Percentiles rank a stretch among this genome's conserved stretches.
These are phyloP conservation scores for Asclepias syriaca DNA, from an alignment of 257 asterid species.

Conservation along the genomic window DNA sequence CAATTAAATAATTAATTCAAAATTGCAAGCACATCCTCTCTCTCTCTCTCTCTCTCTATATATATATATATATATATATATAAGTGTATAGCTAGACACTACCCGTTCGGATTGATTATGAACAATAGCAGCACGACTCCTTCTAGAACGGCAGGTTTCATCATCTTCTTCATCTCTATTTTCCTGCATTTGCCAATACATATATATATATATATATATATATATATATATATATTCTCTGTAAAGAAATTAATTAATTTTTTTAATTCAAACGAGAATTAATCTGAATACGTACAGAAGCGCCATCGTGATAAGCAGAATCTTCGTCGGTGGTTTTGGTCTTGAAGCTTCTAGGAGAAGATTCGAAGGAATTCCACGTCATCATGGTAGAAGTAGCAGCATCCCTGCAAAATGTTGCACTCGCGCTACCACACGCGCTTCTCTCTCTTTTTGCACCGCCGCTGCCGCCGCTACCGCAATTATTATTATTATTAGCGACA, in stretches of 20 bases:
- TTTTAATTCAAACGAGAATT: too few relatives aligned
- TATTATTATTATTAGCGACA: not conserved
- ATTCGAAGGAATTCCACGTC: slow-evolving; percentile 56
- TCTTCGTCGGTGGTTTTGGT: slow-evolving; percentile 39
- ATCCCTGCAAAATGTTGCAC: slow-evolving; percentile 41
- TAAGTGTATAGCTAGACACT: not conserved
- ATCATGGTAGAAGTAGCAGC: slow-evolving; percentile 20
- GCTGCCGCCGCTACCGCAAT: not conserved
- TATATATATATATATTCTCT: too few relatives aligned
- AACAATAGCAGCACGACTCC: slow-evolving; percentile 55
- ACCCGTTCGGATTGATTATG: slow-evolving; percentile 81
- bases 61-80: too few relatives aligned
- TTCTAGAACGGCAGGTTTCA: slow-evolving; percentile 36
- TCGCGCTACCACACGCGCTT: slow-evolving; percentile 45
- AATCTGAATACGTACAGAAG: slow-evolving; percentile 21
- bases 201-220: too few relatives aligned
- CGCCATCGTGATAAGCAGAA: slow-evolving; percentile 41
- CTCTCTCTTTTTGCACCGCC: slow-evolving; percentile 5
- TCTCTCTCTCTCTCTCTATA: too few relatives aligned
- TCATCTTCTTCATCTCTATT: slow-evolving; percentile 35
- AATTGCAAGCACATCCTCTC: too few relatives aligned
- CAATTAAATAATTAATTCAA: too few relatives aligned
- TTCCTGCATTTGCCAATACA: slow-evolving; percentile 25
- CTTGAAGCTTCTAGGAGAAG: slow-evolving; percentile 45
- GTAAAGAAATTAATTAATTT: too few relatives aligned